Percentiles rank a stretch among this genome's conserved stretches.
Conservation (phyloP, 2,329 filamentous ascomycete genomes). For the Exophiala viscosa region DNA sequence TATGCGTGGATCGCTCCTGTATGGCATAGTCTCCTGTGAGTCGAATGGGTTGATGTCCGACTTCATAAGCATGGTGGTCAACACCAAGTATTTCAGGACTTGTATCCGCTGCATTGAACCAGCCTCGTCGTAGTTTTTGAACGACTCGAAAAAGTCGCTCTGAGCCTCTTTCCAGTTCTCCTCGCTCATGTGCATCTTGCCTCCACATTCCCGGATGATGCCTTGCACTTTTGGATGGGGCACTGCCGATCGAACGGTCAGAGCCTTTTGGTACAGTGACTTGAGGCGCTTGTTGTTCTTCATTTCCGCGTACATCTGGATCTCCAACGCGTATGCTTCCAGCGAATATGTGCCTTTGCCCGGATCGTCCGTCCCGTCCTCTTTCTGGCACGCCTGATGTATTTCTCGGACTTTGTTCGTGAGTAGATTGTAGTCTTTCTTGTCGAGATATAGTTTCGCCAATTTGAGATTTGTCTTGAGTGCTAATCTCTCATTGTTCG, state of each 20-base stretch:
- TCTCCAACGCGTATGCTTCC: conserved; percentile 94
- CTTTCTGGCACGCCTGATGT: conserved; percentile 80
- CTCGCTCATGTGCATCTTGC: conserved; percentile 99
- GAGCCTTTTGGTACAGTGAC: conserved; percentile 81
- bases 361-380: conserved; percentile 84
- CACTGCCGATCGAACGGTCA: conserved; percentile 92
- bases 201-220: conserved; percentile 95
- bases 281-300: conserved; percentile 98
- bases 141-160: conserved; percentile 97
- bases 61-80: conserved; percentile 98
- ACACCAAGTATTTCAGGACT: conserved; percentile 91
- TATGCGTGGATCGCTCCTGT: conserved; percentile 91
- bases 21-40: conserved; percentile 97
- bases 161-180: conserved; percentile 98
- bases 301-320: conserved; percentile 97
- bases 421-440: conserved; percentile 78
- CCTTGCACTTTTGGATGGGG: conserved; percentile 99
- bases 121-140: conserved; percentile 97
- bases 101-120: conserved; percentile 94
- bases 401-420: conserved; percentile 82
- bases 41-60: conserved; percentile 98
- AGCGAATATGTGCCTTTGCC: conserved; percentile 95
- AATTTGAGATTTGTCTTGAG: conserved; percentile 98
- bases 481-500: conserved; percentile 96
- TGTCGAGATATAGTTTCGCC: conserved; percentile 82